A percentile compares a stretch with the other conserved stretches of the same genome.
Conservation (phyloP, 805 yeast genomes). For the Cyberlindnera nakhonratchasimensis region DNA sequence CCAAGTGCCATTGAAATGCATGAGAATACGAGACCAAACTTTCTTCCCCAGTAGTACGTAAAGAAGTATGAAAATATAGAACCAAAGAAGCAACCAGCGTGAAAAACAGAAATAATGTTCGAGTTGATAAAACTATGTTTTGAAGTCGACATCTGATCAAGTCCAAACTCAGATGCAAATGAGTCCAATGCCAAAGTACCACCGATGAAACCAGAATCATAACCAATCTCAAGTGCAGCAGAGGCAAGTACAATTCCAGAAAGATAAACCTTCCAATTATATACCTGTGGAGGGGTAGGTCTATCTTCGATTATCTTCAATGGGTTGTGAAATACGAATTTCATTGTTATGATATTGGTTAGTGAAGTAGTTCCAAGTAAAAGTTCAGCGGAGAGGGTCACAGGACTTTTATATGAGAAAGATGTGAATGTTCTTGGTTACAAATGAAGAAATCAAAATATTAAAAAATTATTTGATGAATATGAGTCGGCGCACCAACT, state of each 20-base stretch:
- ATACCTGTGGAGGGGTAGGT: slow-evolving; percentile 38
- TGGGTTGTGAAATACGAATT: slow-evolving; percentile 10
- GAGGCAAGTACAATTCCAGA: slow-evolving; percentile 45
- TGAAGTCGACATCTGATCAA: slow-evolving; percentile 24
- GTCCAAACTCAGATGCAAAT: slow-evolving; percentile 41
- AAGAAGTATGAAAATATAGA: slow-evolving; percentile 20
- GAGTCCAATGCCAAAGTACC: slow-evolving; percentile 42
- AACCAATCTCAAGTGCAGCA: slow-evolving; percentile 49
- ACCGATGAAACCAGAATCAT: slow-evolving; percentile 53
- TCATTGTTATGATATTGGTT: slow-evolving; percentile 2
- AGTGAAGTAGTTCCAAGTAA: too few species aligned
- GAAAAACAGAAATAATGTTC: slow-evolving; percentile 23
- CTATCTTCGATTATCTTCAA: slow-evolving; percentile 16
- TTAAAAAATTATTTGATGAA: too few species aligned
- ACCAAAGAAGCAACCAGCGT: slow-evolving; percentile 26
- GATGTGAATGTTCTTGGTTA: too few species aligned
- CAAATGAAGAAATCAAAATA: too few species aligned
- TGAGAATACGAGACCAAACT: slow-evolving; percentile 15
- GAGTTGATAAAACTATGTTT: slow-evolving; percentile 11
- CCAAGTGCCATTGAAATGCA: slow-evolving; percentile 32
- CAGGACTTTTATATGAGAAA: too few species aligned
- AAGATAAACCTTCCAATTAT: slow-evolving; percentile 39
- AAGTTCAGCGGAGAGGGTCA: too few species aligned
- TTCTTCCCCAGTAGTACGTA: slow-evolving; percentile 21
- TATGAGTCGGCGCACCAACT: too few species aligned